Percentiles rank a stretch among this genome's conserved stretches.
Conservation (phyloP, 2,329 filamentous ascomycete genomes). For the Talaromyces sp. region DNA sequence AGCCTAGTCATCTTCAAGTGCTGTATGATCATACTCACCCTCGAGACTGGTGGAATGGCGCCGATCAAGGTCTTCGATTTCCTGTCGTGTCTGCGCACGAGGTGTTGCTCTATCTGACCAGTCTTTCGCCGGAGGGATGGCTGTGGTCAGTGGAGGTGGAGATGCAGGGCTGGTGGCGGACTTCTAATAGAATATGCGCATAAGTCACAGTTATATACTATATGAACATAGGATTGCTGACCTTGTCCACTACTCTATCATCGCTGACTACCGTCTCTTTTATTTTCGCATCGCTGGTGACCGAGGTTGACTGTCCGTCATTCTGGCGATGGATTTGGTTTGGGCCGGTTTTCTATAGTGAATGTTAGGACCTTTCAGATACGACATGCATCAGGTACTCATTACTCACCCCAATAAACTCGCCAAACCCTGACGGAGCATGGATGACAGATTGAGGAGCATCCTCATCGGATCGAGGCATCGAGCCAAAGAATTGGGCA, state of each 20-base stretch:
- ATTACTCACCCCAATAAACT: constrained; percentile 62
- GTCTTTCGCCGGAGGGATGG: constrained; percentile 65
- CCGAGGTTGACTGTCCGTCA: constrained; percentile 2
- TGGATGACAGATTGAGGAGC: constrained; percentile 83
- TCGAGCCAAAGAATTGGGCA: constrained; percentile 22
- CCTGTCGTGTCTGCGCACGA: constrained; percentile 76
- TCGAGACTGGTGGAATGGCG: constrained; percentile 72
- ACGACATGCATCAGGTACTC: background rate
- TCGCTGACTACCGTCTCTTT: constrained; percentile 12
- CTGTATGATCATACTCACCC: constrained; percentile 50
- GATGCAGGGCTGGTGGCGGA: constrained; percentile 48
- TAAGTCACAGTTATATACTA: background rate
- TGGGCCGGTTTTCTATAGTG: constrained; percentile 10
- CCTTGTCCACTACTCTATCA: constrained; percentile 10
- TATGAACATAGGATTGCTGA: background rate
- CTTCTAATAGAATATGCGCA: constrained; percentile 26
- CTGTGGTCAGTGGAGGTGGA: constrained; percentile 72
- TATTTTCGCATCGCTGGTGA: constrained; percentile 12
- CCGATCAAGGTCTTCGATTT: constrained; percentile 59
- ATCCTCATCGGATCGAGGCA: constrained; percentile 57
- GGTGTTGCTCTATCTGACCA: constrained; percentile 72
- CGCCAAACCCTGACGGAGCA: constrained; percentile 76
- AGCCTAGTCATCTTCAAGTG: background rate
- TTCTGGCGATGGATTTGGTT: constrained; percentile 12
- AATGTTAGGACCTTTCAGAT: constrained; percentile 2